A percentile compares a stretch with the other conserved stretches of the same genome.
These are phyloP conservation scores for Globisporangium apiculatum DNA, from an alignment of 352 stramenopile species.

Conservation along the genomic window DNA sequence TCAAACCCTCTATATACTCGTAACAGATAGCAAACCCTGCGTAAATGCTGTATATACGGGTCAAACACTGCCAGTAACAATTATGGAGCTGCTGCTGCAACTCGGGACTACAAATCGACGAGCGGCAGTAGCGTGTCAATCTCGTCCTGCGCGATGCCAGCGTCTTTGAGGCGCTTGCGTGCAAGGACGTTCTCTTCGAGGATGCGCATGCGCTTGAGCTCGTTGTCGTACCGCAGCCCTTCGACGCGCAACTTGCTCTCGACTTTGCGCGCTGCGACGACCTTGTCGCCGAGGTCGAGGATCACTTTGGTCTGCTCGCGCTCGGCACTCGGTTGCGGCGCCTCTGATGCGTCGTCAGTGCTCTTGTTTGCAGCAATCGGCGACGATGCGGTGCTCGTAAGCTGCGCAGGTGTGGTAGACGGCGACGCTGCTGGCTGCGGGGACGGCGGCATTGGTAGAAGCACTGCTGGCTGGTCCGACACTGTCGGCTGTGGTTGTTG, in stretches of 20 bases:
- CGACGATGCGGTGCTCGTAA: neutral
- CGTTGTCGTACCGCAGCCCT: conserved; percentile 13
- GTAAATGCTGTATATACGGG: neutral
- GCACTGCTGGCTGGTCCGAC: too few species aligned
- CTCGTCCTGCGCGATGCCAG: conserved; percentile 11
- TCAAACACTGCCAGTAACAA: neutral
- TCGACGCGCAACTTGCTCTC: conserved; percentile 12
- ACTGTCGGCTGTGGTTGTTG: neutral
- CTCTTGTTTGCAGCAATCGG: neutral
- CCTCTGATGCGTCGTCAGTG: neutral
- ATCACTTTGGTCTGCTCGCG: conserved; percentile 2
- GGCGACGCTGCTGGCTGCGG: neutral
- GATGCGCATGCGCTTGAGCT: conserved; percentile 16
- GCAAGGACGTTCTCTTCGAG: conserved; percentile 15
- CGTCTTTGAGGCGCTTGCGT: conserved; percentile 14
- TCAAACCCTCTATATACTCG: too few species aligned
- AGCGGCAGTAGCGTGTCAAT: conserved; percentile 11
- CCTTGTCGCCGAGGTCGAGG: conserved; percentile 10
- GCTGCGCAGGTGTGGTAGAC: neutral
- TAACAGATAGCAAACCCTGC: neutral
- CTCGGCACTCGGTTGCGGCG: neutral
- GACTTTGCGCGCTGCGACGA: conserved; percentile 11
- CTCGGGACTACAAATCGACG: conserved; percentile 1
- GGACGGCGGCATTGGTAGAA: neutral
- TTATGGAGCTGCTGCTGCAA: neutral